Evolutionary conservation across 2,329 filamentous ascomycete genomes (phyloP), one percentile per base, ranked within the genome.

Genomic region (Stagonosporopsis rhizophila): DNA sequence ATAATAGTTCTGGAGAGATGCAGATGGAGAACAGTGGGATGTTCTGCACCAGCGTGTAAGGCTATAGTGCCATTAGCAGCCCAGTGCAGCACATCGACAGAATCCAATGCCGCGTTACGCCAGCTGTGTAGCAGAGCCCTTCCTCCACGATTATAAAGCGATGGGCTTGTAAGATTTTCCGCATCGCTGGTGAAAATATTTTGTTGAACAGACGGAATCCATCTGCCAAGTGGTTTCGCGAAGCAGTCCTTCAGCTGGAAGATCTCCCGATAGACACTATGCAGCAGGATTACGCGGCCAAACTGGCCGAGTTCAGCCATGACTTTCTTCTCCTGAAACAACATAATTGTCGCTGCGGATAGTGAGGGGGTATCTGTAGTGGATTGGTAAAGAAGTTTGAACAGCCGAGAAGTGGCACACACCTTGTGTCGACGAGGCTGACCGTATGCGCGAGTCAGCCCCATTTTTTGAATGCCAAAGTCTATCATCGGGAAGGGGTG

Each of bases 21-120:
- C 2, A 87, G 76, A 60, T 86, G 83, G 6, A 85, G 67, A 0
- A 86, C 77, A 1, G 81, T 83, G 1, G 81, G 78, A 56, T 85
- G 83, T 56, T 86, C 83, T 3, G 80, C 71, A 0, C 83, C 84
- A 2, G 77, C 74, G 1, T 79, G 73, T 37, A 79, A 77, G 2
- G 80, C 80, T 23, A 84, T 80, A 0, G 77, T 78, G 23, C 77
- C 80, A 58, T 85, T 85, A 1, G 83, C 84, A 14, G 79, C 77
- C 84, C 84, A 86, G 62, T 86, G 83, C 1, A 87, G 75, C 0
- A 85, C 79, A 52, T 86, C 84, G 4, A 87, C 64, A 34, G 75
- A 79, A 50, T 82, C 80, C 30, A 79, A 77, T 9, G 75, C 71
- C 1, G 77, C 74, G 37, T 81, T 81, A 14, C 78, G 72, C 79